These are phyloP conservation scores for Trichocladium uniseriatum DNA, from an alignment of 495 filamentous ascomycete genomes.

Conservation along the genomic window DNA sequence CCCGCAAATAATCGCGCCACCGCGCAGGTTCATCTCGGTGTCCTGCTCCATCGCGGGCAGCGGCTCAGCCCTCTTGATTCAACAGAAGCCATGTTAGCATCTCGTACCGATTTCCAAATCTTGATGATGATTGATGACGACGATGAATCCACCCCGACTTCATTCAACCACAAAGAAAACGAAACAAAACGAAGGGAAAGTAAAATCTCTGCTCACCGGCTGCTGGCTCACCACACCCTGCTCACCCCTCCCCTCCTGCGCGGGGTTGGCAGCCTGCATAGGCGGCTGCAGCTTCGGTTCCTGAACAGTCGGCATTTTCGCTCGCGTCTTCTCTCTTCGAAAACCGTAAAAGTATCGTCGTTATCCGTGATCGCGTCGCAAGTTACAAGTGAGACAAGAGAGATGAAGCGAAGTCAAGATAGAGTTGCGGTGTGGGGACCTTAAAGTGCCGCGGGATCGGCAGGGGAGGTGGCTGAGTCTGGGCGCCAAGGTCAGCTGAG, in stretches of 20 bases:
- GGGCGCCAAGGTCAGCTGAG: too few species aligned
- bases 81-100: neutral
- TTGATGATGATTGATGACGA: too few species aligned
- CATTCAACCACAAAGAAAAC: too few species aligned
- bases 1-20: neutral
- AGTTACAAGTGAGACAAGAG: too few species aligned
- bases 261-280: constrained; percentile 10
- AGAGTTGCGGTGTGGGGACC: neutral
- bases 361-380: neutral
- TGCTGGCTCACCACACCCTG: constrained; percentile 4
- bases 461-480: neutral
- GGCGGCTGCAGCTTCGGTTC: constrained; percentile 9
- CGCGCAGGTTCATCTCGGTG: neutral
- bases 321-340: neutral
- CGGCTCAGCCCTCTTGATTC: neutral
- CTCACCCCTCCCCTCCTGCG: neutral
- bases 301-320: constrained; percentile 7
- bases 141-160: too few species aligned
- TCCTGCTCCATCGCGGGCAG: neutral
- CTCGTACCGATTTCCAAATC: neutral
- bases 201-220: constrained; percentile 3
- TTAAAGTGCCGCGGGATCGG: neutral
- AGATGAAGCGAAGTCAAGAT: neutral
- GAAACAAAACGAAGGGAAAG: too few species aligned
- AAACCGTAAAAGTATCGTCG: neutral